Conservation (phyloP, 2,329 filamentous ascomycete genomes). For the Fusarium nanum region DNA sequence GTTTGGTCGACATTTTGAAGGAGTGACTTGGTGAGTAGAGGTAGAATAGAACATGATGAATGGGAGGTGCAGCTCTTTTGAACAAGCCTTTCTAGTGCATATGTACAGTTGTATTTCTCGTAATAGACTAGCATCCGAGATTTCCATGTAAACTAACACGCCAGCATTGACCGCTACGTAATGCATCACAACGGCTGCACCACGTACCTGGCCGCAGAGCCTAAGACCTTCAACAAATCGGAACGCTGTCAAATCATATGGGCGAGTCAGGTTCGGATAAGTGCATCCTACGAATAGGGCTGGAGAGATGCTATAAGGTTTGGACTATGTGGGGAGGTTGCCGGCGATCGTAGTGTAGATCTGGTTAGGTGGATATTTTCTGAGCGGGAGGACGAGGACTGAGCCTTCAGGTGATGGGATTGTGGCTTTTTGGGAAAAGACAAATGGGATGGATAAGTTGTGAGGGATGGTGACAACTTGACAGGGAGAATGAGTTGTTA, state of each 20-base stretch:
- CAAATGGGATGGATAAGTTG: neutral
- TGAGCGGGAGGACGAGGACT: neutral
- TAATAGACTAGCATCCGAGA: neutral
- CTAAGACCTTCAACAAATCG: slow-evolving; percentile 4
- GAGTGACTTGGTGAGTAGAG: neutral
- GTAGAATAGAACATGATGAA: neutral
- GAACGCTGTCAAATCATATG: neutral
- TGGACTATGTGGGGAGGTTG: neutral
- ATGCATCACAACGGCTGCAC: neutral
- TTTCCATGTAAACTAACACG: neutral
- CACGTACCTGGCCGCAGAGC: neutral
- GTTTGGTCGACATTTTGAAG: neutral
- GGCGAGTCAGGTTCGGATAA: neutral
- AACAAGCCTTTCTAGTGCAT: neutral
- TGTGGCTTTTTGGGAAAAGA: neutral
- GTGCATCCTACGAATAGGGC: neutral
- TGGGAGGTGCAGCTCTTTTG: neutral
- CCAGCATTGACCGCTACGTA: slow-evolving; percentile 22
- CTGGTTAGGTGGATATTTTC: neutral
- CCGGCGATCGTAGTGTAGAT: slow-evolving; percentile 2
- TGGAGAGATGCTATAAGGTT: neutral
- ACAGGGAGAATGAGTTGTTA: neutral
- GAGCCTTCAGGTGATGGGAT: neutral
- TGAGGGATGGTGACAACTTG: neutral
- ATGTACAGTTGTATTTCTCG: neutral